Percentiles rank a stretch among this genome's conserved stretches.
Conservation (phyloP, 257 asterid species). For the Handroanthus guayacan region DNA sequence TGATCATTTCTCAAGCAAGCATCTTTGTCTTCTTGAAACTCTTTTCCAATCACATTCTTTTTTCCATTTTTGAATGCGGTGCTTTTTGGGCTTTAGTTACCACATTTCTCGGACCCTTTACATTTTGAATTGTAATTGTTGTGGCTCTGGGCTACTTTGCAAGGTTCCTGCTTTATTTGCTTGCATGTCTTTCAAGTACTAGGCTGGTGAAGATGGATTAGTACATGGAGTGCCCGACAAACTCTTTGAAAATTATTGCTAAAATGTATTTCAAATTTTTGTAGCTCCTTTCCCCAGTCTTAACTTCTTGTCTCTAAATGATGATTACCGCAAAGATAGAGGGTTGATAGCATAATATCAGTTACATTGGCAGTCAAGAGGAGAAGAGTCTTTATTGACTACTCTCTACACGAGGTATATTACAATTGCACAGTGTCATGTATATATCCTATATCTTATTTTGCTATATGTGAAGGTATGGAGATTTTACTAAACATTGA, state of each 20-base stretch:
- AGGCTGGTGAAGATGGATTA: no score
- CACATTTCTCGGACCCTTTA: no score
- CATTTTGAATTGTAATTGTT: no score
- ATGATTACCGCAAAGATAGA: constrained; percentile 86
- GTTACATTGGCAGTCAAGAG: constrained; percentile 97
- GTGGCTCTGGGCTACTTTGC: no score
- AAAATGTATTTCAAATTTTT: constrained; percentile 36
- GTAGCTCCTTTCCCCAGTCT: constrained; percentile 98
- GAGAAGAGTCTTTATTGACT: constrained; percentile 85
- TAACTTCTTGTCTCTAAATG: constrained; percentile 88
- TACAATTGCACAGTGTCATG: constrained; percentile 22
- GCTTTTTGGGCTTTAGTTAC: no score
- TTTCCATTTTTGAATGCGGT: no score
- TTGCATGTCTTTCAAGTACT: constrained; percentile 25
- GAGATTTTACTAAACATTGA: no score
- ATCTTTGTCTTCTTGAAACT: no score
- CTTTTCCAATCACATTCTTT: no score
- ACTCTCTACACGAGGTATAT: constrained; percentile 90
- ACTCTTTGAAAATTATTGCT: constrained; percentile 23
- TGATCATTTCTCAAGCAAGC: no score
- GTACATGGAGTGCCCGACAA: not conserved
- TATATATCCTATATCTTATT: constrained; percentile 25
- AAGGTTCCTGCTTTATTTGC: constrained; percentile 27
- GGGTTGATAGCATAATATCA: constrained; percentile 92
- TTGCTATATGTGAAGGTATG: no score